Evolutionary conservation across 2,329 filamentous ascomycete genomes (phyloP).

Genomic region (Grosmannia serpens): DNA sequence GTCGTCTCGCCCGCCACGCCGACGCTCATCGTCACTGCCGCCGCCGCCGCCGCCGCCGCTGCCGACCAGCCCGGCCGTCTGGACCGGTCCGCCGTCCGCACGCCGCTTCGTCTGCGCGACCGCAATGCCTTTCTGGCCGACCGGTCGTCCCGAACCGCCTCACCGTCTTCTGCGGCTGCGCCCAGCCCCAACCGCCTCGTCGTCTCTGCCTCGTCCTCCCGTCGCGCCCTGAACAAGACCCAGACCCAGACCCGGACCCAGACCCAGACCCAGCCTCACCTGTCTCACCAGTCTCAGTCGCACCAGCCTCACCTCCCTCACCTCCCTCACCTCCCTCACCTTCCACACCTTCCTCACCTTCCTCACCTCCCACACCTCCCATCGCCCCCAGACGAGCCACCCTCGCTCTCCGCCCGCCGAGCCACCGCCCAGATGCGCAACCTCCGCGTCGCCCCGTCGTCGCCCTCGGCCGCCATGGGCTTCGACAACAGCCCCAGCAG

Average conservation of each 20-base stretch:
- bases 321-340: too few species aligned
- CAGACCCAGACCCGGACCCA: too few species aligned
- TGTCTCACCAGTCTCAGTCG: too few species aligned
- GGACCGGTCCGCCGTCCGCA: constrained; percentile 1
- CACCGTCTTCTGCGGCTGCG: background rate
- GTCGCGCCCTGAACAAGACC: too few species aligned
- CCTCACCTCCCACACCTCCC: background rate
- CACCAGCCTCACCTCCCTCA: background rate
- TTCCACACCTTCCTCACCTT: background rate
- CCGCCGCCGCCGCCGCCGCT: background rate
- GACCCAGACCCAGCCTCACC: background rate
- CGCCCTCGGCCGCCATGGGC: constrained; percentile 20
- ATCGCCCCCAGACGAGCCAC: background rate
- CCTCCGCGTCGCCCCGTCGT: constrained; percentile 7
- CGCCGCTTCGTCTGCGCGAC: constrained; percentile 19
- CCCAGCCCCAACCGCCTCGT: background rate
- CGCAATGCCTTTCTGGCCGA: constrained; percentile 25
- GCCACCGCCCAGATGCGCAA: constrained; percentile 7
- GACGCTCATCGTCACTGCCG: background rate
- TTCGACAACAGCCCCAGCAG: too few species aligned
- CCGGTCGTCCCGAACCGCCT: background rate
- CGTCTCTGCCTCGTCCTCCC: background rate
- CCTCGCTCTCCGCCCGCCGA: constrained; percentile 8
- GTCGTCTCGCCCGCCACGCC: background rate
- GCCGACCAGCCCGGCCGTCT: background rate